Evolutionary conservation across 2,329 filamentous ascomycete genomes (phyloP), one percentile per base, ranked within the genome.

Genomic region (Venturia carpophila): DNA sequence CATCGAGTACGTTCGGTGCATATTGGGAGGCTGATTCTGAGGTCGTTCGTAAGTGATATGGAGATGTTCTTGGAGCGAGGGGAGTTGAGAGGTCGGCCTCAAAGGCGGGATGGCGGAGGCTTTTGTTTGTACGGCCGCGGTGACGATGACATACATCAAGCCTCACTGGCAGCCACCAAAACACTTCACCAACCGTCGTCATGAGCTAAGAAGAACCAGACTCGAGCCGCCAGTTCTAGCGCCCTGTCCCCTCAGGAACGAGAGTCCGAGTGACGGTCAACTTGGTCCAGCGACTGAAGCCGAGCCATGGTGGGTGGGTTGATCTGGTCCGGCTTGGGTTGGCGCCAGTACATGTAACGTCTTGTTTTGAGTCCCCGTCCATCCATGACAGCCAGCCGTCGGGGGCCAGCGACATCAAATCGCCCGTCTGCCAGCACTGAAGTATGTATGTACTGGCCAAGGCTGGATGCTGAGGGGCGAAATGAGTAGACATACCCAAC

Each of bases 1-100:
- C 94, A 97, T 96, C 73, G 92, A 96, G 78, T 97, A 99, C 42
- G 63, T 64, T 64, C 63, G 63, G 42, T 64, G 63, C 63, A 64
- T 64, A 19, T 24, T 60, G 52, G n/a, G 52, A 37, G 13, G 7
- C 10, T n/a, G 52, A 19, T 5, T 9, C 1, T n/a, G 5, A 7
- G 52, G 30, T 39, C 9, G 30, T 58, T 37, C 27, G 52, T 58
- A 37, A 58, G 52, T 58, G 30, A 27, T 37, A 58, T 9, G 30
- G 17, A 7, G 37, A 37, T n/a, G 21, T 17, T 5, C 17, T 17
- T 19, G 9, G 30, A 56, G n/a, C n/a, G 24, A 47, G 49, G 0
- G 30, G 45, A n/a, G 52, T 37, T n/a, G 52, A 9, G 30, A 6
- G 7, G 37, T 34, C 10, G 5, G 5, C 9, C 27, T 11, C 2